These are phyloP conservation scores for Sporothrix inflata DNA, from an alignment of 2,329 filamentous ascomycete species.

Conservation along the genomic window DNA sequence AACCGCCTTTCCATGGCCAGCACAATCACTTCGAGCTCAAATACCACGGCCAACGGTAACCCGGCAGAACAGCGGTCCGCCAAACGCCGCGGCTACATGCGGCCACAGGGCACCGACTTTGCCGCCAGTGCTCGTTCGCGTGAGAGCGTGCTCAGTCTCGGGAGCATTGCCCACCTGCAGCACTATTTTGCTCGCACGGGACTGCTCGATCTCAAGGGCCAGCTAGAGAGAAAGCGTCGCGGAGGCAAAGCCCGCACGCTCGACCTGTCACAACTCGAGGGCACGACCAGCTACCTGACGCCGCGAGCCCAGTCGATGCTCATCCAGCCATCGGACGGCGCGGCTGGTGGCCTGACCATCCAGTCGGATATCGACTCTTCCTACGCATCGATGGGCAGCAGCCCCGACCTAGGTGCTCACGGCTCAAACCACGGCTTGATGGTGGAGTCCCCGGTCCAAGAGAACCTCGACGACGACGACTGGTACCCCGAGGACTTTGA, in stretches of 20 bases:
- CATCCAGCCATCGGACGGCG: slow-evolving; percentile 10
- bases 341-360: slow-evolving; percentile 22
- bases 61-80: slow-evolving; percentile 38
- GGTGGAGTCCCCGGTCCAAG: slow-evolving; percentile 54
- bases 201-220: slow-evolving; percentile 87
- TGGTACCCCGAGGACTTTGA: slow-evolving; percentile 57
- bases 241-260: slow-evolving; percentile 60
- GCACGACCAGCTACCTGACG: slow-evolving; percentile 6
- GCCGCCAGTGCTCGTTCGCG: slow-evolving; percentile 85
- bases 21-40: slow-evolving; percentile 42
- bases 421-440: slow-evolving; percentile 41
- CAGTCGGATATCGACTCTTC: slow-evolving; percentile 59
- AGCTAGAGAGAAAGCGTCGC: slow-evolving; percentile 69
- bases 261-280: slow-evolving; percentile 60
- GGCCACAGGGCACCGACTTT: slow-evolving; percentile 85
- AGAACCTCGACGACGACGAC: slow-evolving; percentile 45
- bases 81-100: slow-evolving; percentile 79
- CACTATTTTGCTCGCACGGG: slow-evolving; percentile 98
- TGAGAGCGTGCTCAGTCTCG: slow-evolving; percentile 94
- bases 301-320: slow-evolving; percentile 27
- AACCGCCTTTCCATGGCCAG: slow-evolving; percentile 67
- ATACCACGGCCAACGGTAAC: slow-evolving; percentile 46
- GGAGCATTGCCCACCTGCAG: slow-evolving; percentile 95
- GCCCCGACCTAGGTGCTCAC: slow-evolving; percentile 54
- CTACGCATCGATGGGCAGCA: slow-evolving; percentile 63